Conservation (phyloP, 1,284 basidiomycete genomes). For the Phlebopus sp. region DNA sequence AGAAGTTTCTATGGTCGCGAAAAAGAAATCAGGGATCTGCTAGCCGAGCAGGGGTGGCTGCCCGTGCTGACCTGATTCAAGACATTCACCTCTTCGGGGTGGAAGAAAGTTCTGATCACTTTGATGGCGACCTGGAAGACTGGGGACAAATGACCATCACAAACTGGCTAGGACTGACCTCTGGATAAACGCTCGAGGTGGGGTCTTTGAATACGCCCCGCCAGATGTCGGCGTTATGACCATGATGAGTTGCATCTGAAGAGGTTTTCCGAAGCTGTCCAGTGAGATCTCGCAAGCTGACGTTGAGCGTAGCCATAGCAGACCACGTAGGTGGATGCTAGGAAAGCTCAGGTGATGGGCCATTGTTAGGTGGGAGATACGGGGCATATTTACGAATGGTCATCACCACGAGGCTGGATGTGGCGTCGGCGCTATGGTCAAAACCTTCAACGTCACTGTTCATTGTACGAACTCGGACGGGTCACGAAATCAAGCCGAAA, state of each 20-base stretch:
- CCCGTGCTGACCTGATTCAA: constrained; percentile 21
- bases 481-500: no score
- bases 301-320: constrained; percentile 19
- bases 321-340: no score
- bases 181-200: not conserved
- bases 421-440: no score
- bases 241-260: constrained; percentile 16
- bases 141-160: not conserved
- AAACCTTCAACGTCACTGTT: no score
- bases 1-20: constrained; percentile 22
- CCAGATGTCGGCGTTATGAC: constrained; percentile 28
- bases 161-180: constrained; percentile 2
- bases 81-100: constrained; percentile 12
- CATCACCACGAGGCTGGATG: no score
- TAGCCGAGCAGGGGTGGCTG: not conserved
- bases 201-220: constrained; percentile 19
- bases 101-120: constrained; percentile 23
- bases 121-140: constrained; percentile 25
- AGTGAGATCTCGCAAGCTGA: constrained; percentile 25
- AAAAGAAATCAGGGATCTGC: not conserved
- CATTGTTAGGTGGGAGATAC: no score
- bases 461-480: no score
- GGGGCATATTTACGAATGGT: no score
- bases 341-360: no score
- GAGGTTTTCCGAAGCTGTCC: constrained; percentile 15